Conservation (phyloP, 192 early-diverging fungal species). For the Entrophospora sp. region DNA sequence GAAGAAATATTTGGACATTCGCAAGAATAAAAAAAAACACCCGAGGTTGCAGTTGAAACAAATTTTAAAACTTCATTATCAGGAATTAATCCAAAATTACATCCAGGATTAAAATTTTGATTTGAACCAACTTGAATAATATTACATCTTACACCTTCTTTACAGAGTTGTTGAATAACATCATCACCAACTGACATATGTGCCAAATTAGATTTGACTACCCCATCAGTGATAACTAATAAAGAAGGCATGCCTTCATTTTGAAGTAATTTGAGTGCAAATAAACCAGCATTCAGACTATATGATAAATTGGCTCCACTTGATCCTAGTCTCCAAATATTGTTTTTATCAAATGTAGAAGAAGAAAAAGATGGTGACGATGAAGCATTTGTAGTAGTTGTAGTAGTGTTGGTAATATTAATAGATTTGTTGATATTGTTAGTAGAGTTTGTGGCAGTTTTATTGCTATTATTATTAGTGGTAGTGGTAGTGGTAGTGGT, state of each 20-base stretch:
- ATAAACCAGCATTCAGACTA: conserved; percentile 46
- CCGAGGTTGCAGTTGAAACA: conserved; percentile 56
- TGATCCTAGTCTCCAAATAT: conserved; percentile 50
- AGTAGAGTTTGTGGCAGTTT: no score
- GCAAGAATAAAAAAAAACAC: conserved; percentile 60
- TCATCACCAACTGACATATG: conserved; percentile 35
- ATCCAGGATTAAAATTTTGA: conserved; percentile 52
- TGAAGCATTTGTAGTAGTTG: no score
- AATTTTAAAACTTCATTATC: conserved; percentile 69
- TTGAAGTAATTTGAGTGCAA: conserved; percentile 38
- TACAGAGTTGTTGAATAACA: conserved; percentile 51
- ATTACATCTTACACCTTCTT: conserved; percentile 54
- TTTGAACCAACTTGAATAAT: conserved; percentile 66
- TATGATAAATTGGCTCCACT: conserved; percentile 49
- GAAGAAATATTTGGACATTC: conserved; percentile 41
- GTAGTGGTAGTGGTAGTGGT: no score
- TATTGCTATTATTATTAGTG: no score
- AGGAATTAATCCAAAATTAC: conserved; percentile 66
- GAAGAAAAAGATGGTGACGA: no score
- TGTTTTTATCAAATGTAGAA: conserved; percentile 21
- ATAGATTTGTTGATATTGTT: no score
- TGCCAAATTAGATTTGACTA: conserved; percentile 62
- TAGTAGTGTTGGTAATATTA: no score
- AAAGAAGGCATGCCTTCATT: conserved; percentile 38
- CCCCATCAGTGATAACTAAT: conserved; percentile 64